These are phyloP conservation scores for Gamarada debralockiae DNA, from an alignment of 495 filamentous ascomycete species.

Conservation along the genomic window DNA sequence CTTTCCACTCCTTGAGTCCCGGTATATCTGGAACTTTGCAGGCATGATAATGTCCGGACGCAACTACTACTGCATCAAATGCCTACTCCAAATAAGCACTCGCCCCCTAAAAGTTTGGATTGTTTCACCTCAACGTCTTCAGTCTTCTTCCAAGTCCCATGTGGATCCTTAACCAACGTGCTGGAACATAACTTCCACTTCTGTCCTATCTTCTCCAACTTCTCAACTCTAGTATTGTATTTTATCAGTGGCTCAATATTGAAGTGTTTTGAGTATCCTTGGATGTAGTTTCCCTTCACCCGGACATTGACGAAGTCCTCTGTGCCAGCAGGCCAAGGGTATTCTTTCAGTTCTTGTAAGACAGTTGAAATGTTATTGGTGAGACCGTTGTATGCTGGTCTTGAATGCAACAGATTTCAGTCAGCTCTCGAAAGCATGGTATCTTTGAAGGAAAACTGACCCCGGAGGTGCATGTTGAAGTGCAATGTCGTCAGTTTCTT, in stretches of 20 bases:
- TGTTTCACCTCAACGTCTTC: conserved; percentile 8
- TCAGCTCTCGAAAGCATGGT: neutral
- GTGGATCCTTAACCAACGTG: conserved; percentile 19
- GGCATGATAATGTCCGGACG: conserved; percentile 74
- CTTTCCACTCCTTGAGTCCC: conserved; percentile 55
- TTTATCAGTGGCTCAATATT: conserved; percentile 44
- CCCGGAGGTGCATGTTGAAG: conserved; percentile 50
- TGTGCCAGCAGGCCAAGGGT: conserved; percentile 56
- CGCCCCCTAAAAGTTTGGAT: neutral
- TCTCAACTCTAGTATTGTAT: conserved; percentile 56
- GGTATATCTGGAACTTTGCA: conserved; percentile 63
- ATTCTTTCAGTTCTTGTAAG: conserved; percentile 55
- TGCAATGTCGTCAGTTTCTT: conserved; percentile 18
- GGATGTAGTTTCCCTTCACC: conserved; percentile 55
- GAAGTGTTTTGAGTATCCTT: conserved; percentile 45
- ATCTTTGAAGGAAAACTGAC: conserved; percentile 23
- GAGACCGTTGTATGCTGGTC: conserved; percentile 56
- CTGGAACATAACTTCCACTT: conserved; percentile 49
- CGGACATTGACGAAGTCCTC: conserved; percentile 51
- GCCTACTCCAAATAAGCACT: conserved; percentile 8
- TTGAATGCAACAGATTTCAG: conserved; percentile 14
- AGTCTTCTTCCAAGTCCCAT: conserved; percentile 25
- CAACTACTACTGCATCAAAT: conserved; percentile 83
- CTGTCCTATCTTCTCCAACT: conserved; percentile 42
- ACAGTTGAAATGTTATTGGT: conserved; percentile 63